Conservation (phyloP, 108 stramenopile genomes). For the Cyclotella sp. region DNA sequence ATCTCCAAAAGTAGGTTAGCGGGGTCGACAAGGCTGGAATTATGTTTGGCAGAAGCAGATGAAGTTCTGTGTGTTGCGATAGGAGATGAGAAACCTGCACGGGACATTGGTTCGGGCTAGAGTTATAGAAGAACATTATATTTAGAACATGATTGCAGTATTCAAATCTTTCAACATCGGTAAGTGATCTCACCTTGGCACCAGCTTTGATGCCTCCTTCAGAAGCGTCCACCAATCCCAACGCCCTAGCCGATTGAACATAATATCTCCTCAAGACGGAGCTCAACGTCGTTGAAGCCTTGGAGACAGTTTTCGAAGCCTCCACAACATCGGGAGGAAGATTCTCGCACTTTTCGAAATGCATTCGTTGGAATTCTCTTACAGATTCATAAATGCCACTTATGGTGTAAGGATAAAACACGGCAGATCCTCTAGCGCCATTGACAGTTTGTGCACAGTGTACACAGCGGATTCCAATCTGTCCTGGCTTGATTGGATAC, state of each 20-base stretch:
- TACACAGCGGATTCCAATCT: conserved; percentile 86
- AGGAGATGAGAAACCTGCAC: conserved; percentile 35
- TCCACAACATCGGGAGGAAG: conserved; percentile 56
- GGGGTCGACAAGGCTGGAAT: conserved; percentile 6
- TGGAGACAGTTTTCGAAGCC: conserved; percentile 51
- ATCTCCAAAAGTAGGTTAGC: conserved; percentile 3
- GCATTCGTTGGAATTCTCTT: conserved; percentile 82
- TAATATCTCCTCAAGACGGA: conserved; percentile 87
- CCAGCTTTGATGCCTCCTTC: conserved; percentile 78
- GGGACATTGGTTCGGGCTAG: conserved; percentile 31
- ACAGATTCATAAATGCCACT: conserved; percentile 85
- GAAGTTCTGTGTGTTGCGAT: not conserved
- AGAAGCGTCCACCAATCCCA: conserved; percentile 74
- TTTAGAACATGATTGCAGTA: not conserved
- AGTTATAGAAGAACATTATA: not conserved
- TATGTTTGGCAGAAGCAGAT: not conserved
- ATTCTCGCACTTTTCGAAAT: conserved; percentile 74
- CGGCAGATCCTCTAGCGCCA: conserved; percentile 58
- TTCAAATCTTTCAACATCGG: not conserved
- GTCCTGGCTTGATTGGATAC: conserved; percentile 74
- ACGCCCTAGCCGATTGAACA: conserved; percentile 73
- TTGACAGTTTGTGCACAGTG: conserved; percentile 63
- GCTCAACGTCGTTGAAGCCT: conserved; percentile 73
- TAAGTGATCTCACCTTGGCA: conserved; percentile 35
- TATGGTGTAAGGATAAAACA: conserved; percentile 79